Evolutionary conservation across 2,329 filamentous ascomycete species (phyloP).

Genomic region (Sordariomycetes sp.): DNA sequence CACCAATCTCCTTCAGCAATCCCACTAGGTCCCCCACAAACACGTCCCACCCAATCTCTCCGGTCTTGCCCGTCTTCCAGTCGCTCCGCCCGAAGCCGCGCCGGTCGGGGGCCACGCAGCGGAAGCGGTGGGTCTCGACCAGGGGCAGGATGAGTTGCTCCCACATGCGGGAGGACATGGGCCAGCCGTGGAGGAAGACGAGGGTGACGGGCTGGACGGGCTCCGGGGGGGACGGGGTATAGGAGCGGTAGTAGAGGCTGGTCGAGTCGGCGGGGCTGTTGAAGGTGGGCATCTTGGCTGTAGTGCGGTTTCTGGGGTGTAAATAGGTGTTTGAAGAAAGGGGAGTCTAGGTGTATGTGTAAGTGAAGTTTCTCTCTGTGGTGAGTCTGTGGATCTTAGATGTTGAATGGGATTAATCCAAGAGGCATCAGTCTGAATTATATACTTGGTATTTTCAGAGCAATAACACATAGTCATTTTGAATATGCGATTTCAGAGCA

Average conservation of each 20-base stretch:
- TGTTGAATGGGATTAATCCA: too few relatives aligned
- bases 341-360: too few relatives aligned
- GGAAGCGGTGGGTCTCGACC: slow-evolving; percentile 1
- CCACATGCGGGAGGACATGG: slow-evolving; percentile 2
- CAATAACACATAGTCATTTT: too few relatives aligned
- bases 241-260: neutral
- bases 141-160: neutral
- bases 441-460: too few relatives aligned
- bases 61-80: neutral
- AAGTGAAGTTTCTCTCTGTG: too few relatives aligned
- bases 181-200: slow-evolving; percentile 4
- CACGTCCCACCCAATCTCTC: neutral
- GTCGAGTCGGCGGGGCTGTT: neutral
- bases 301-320: too few relatives aligned
- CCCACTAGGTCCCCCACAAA: neutral
- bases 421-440: too few relatives aligned
- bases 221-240: neutral
- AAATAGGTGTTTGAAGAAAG: too few relatives aligned
- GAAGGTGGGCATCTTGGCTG: slow-evolving; percentile 1
- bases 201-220: neutral
- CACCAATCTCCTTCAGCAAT: neutral
- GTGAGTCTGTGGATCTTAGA: too few relatives aligned
- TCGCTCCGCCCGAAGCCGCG: slow-evolving; percentile 1
- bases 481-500: too few relatives aligned
- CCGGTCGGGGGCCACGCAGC: neutral